phyloP scores from a whole-genome alignment of 2,329 filamentous ascomycete species.

The Cladosporium cucumerinum region DNA sequence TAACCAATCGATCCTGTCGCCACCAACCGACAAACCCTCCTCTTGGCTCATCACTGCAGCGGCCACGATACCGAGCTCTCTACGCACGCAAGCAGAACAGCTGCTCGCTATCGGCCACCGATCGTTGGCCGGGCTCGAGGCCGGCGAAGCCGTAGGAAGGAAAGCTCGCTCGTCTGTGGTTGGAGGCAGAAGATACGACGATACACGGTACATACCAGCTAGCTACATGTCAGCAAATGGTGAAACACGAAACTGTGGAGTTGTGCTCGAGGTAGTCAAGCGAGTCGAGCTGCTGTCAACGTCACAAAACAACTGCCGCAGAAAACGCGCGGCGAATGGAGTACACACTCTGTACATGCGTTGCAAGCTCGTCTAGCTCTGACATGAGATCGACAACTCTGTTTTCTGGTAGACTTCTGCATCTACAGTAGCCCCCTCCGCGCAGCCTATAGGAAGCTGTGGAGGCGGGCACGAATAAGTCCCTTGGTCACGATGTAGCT shows the following conservation, averaged over 20 bases:
- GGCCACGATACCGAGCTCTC: neutral
- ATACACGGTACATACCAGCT: neutral
- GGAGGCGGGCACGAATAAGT: neutral
- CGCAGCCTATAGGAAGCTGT: neutral
- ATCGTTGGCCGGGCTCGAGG: neutral
- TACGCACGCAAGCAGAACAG: neutral
- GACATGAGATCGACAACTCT: neutral
- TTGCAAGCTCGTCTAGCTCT: neutral
- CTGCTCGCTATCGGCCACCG: neutral
- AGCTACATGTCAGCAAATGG: neutral
- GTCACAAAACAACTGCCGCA: neutral
- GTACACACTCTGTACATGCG: neutral
- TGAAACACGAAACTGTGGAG: neutral
- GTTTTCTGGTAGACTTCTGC: neutral
- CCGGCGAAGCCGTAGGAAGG: neutral
- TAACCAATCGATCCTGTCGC: neutral
- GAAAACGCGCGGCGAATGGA: conserved; percentile 2
- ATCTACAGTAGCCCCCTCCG: neutral
- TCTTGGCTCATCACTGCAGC: neutral
- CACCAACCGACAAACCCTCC: neutral
- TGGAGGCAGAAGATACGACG: neutral
- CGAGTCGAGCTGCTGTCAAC: neutral
- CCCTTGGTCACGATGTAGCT: neutral
- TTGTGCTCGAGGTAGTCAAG: neutral
- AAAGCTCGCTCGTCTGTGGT: neutral